Evolutionary conservation across 805 yeast species (phyloP).

Genomic region (Starmerella khaoyaiensis): DNA sequence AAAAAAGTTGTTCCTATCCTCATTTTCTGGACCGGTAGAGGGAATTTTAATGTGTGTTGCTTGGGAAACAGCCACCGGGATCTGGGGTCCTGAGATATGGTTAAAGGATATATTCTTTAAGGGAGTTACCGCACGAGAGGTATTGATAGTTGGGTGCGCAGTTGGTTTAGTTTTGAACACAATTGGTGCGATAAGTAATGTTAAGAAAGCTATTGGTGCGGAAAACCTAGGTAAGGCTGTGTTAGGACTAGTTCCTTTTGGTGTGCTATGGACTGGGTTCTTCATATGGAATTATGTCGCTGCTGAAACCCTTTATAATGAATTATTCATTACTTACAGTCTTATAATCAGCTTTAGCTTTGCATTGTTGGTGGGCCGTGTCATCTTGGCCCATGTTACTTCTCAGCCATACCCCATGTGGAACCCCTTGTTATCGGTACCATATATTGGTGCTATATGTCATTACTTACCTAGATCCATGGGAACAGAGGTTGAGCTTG

Average conservation of each 20-base stretch:
- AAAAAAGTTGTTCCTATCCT: conserved; percentile 61
- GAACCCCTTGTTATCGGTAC: conserved; percentile 40
- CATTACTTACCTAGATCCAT: conserved; percentile 40
- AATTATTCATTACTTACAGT: conserved; percentile 41
- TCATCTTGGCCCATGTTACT: conserved; percentile 77
- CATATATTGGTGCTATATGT: conserved; percentile 61
- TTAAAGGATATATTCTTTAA: conserved; percentile 20
- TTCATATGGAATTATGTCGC: conserved; percentile 35
- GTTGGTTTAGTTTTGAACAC: conserved; percentile 45
- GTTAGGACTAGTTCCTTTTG: conserved; percentile 54
- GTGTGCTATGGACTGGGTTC: conserved; percentile 41
- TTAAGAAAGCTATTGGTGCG: conserved; percentile 34
- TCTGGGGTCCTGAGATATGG: conserved; percentile 63
- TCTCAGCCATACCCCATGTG: conserved; percentile 58
- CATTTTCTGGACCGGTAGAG: conserved; percentile 88
- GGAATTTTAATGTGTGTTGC: conserved; percentile 58
- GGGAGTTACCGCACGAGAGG: conserved; percentile 20
- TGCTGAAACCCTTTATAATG: conserved; percentile 31
- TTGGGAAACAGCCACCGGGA: conserved; percentile 49
- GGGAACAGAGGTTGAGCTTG: conserved; percentile 33
- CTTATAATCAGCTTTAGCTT: conserved; percentile 47
- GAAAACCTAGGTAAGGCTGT: conserved; percentile 24
- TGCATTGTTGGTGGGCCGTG: conserved; percentile 84
- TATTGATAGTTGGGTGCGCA: neutral
- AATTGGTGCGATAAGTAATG: conserved; percentile 44